A percentile compares a stretch with the other conserved stretches of the same genome.
Evolutionary conservation across 2,329 filamentous ascomycete species (phyloP).

Genomic region (Bipolaris zeicola): DNA sequence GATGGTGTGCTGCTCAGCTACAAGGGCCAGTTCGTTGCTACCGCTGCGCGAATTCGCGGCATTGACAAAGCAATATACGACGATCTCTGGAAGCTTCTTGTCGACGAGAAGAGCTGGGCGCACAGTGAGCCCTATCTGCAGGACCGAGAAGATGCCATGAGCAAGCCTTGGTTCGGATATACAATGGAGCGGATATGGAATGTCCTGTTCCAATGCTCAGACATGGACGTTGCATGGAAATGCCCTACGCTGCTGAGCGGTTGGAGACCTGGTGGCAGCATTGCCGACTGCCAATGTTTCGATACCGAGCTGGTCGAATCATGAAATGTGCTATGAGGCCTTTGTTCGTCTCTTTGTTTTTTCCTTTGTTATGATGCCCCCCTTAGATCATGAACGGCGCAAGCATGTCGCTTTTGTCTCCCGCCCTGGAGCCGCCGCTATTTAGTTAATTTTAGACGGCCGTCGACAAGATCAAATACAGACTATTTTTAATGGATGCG

Average conservation of each 20-base stretch:
- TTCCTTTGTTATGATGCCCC: slow-evolving; percentile 11
- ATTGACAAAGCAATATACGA: slow-evolving; percentile 45
- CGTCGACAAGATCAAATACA: not conserved
- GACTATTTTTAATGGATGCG: slow-evolving; percentile 2
- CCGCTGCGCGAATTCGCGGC: slow-evolving; percentile 51
- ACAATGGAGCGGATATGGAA: slow-evolving; percentile 41
- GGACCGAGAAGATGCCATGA: slow-evolving; percentile 33
- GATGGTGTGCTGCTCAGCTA: slow-evolving; percentile 50
- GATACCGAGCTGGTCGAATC: slow-evolving; percentile 22
- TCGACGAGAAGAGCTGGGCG: slow-evolving; percentile 37
- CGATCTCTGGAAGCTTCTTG: slow-evolving; percentile 33
- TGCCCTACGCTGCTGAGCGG: slow-evolving; percentile 37
- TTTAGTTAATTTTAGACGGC: slow-evolving; percentile 8
- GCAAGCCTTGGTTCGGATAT: slow-evolving; percentile 34
- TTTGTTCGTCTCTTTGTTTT: not conserved
- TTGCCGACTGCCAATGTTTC: slow-evolving; percentile 39
- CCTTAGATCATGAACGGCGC: slow-evolving; percentile 9
- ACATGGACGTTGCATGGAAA: slow-evolving; percentile 35
- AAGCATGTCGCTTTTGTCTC: not conserved
- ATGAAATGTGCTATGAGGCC: not conserved
- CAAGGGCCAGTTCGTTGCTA: slow-evolving; percentile 57
- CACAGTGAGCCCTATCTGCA: slow-evolving; percentile 30
- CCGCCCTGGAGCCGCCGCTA: not conserved
- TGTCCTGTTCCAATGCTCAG: slow-evolving; percentile 37
- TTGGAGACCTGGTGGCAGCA: slow-evolving; percentile 29